Base-by-base conservation (phyloP, 2,329 filamentous ascomycete species). In the Tolypocladium sp. region DNA sequence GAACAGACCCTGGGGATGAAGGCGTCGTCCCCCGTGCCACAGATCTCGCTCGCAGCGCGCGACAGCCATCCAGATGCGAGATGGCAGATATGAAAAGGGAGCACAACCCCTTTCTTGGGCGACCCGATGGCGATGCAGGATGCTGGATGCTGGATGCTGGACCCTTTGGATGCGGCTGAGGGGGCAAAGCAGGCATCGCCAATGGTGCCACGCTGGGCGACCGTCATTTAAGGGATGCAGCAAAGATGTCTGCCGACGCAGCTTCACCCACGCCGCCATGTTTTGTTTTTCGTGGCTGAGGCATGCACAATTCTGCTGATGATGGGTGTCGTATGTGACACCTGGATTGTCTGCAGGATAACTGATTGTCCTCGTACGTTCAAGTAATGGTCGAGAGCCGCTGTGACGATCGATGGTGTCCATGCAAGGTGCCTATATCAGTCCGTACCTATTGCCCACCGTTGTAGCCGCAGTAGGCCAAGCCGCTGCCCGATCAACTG, bases 181-280 rank as follows among this genome's bases (percentile, higher is more conserved):
- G 33, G 38, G 27, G 41, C 37, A 37, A 37, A 51, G 55, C 58
- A 59, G 58, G 58, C 55, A 35, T 59, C 55, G 55, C 49, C 44
- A 55, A 53, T 57, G 58, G 58, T 55, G 58, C 58, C 58, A 59
- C 58, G 58, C 58, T 17, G 27, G 30, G 27, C 58, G 35, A 27
- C 53, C 42, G 25, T 56, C 37, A 30, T 33, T 56, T 44, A 30
- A 35, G 27, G 17, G 40, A 30, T 44, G 54, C 54, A 56, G 17
- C 30, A 52, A 9, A 20, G 33, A 15, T 35, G 22, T 30, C 40
- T 35, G 17, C 54, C 40, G 54, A 56, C 20, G 40, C 25, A 33
- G 54, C 54, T 41, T 37, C 20, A 12, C n/a, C 49, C 49, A 35
- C 22, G 49, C 49, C 12, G 10, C 20, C 49, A 22, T 27, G 10